These are phyloP conservation scores for Apiotrichum montevideense DNA, from an alignment of 1,284 basidiomycete genomes.

Conservation along the genomic window DNA sequence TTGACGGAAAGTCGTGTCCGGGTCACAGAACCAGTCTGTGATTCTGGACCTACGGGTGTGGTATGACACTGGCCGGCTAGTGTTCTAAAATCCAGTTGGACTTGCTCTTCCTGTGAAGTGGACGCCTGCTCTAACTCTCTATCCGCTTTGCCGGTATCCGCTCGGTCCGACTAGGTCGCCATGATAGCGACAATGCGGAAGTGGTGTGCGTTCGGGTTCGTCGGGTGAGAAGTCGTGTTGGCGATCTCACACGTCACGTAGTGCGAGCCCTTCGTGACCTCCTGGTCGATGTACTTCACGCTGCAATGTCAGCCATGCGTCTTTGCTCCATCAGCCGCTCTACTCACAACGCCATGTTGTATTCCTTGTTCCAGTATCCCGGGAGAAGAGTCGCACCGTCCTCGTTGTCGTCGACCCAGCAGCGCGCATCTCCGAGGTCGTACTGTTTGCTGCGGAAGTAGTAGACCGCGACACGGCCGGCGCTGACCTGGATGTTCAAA, in stretches of 20 bases:
- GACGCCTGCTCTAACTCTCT: too few relatives aligned
- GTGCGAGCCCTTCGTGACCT: conserved; percentile 35
- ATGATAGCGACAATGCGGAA: conserved; percentile 48
- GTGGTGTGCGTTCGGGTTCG: conserved; percentile 41
- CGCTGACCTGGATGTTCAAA: conserved; percentile 41
- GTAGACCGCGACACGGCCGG: conserved; percentile 45
- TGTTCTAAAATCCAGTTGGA: too few relatives aligned
- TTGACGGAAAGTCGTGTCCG: too few relatives aligned
- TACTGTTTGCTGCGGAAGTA: conserved; percentile 46
- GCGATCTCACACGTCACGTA: conserved; percentile 46
- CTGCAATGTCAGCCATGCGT: conserved; percentile 14
- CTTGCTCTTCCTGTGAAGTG: too few relatives aligned
- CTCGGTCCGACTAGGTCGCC: conserved; percentile 31
- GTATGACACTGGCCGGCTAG: too few relatives aligned
- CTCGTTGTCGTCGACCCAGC: conserved; percentile 49
- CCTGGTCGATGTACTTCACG: conserved; percentile 45
- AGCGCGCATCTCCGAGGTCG: conserved; percentile 44
- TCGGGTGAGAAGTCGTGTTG: conserved; percentile 39
- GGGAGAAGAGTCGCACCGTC: conserved; percentile 34
- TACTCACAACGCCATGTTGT: conserved; percentile 43
- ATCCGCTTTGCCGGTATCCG: too few relatives aligned
- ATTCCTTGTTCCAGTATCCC: conserved; percentile 43
- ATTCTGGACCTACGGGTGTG: too few relatives aligned
- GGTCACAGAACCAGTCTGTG: too few relatives aligned
- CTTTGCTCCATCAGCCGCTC: neutral